Evolutionary conservation across 2,329 filamentous ascomycete species (phyloP).

Genomic region (Diaporthe vaccinii): DNA sequence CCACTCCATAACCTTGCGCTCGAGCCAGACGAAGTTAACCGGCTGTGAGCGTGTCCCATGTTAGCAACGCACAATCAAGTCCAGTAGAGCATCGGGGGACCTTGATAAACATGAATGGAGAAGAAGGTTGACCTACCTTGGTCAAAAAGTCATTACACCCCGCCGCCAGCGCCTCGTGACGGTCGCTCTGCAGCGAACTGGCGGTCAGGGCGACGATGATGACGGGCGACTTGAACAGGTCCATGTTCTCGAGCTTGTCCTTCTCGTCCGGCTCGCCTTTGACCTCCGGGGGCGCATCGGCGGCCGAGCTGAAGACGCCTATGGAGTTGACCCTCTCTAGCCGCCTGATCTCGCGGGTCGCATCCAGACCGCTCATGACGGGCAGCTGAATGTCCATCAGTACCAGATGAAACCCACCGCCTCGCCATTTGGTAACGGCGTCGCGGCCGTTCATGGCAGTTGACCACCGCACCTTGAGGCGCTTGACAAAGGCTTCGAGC

Average conservation of each 20-base stretch:
- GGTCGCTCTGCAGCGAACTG: constrained; percentile 92
- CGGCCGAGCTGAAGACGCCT: constrained; percentile 83
- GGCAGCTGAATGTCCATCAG: constrained; percentile 99
- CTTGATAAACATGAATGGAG: neutral
- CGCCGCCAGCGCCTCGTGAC: constrained; percentile 93
- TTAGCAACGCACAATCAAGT: constrained; percentile 41
- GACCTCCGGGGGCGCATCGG: constrained; percentile 64
- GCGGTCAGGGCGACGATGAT: constrained; percentile 98
- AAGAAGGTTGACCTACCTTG: constrained; percentile 73
- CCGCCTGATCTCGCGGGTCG: constrained; percentile 92
- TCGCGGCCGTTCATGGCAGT: constrained; percentile 97
- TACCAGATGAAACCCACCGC: constrained; percentile 93
- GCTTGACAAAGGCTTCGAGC: constrained; percentile 94
- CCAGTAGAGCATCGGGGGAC: neutral
- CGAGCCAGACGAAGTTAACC: constrained; percentile 97
- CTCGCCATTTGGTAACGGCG: constrained; percentile 92
- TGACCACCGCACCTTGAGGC: constrained; percentile 95
- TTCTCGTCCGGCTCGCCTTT: constrained; percentile 68
- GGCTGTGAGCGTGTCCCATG: constrained; percentile 72
- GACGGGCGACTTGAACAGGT: constrained; percentile 93
- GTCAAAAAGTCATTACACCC: constrained; percentile 99
- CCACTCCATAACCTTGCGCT: constrained; percentile 99
- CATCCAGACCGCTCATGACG: constrained; percentile 95
- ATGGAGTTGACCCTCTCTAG: constrained; percentile 93
- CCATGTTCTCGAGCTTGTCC: constrained; percentile 76